phyloP scores from a whole-genome alignment of 176 grass and related monocot species.

The Ensete ventricosum region DNA sequence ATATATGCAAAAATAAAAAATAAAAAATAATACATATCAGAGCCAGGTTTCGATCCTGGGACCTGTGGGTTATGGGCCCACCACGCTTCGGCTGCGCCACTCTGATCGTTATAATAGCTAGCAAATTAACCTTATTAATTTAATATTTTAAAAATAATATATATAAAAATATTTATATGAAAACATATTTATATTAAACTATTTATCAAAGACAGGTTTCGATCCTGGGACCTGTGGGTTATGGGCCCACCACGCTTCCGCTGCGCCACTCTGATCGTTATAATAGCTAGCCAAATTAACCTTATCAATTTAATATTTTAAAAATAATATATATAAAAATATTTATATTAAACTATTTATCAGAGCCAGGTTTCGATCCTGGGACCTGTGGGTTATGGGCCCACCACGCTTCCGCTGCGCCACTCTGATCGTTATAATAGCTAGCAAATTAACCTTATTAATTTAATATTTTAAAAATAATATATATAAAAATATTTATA shows the following conservation, averaged over 20 bases:
- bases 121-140: too few relatives aligned
- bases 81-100: conserved; percentile 92
- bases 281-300: accelerated
- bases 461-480: too few relatives aligned
- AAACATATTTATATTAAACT: too few relatives aligned
- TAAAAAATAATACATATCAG: conserved; percentile 21
- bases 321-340: too few relatives aligned
- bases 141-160: too few relatives aligned
- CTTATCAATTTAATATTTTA: too few relatives aligned
- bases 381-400: conserved; percentile 96
- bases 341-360: too few relatives aligned
- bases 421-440: conserved; percentile 42
- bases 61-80: conserved; percentile 98
- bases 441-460: too few relatives aligned
- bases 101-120: conserved; percentile 72
- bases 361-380: conserved; percentile 86
- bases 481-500: too few relatives aligned
- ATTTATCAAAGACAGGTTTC: conserved; percentile 69
- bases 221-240: conserved; percentile 87
- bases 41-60: conserved; percentile 86
- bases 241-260: conserved; percentile 98
- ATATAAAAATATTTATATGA: too few relatives aligned
- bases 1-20: too few relatives aligned
- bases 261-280: conserved; percentile 69
- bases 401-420: conserved; percentile 93